Base-by-base conservation (phyloP, 768 basidiomycete species). In the Cystobasidiopsis lactophilus region DNA sequence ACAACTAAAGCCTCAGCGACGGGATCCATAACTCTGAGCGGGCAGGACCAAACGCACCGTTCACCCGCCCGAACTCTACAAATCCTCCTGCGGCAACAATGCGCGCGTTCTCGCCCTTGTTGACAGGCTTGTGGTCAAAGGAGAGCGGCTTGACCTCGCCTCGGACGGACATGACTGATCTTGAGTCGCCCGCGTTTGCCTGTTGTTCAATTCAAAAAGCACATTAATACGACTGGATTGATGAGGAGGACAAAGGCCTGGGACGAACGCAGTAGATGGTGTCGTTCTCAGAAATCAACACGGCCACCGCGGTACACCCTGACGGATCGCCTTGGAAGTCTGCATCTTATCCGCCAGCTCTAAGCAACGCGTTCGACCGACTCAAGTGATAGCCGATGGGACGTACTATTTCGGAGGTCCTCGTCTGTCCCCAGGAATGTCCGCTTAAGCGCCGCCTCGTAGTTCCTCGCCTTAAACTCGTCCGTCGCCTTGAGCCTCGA, bases 131-230 rank as follows among this genome's bases (percentile, higher is more conserved):
- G 67, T 98, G 93, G 66, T 98, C 93, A 62, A 76, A 80, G 62
- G 86, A 91, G 57, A 98, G 71, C 18, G 84, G 74, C 62, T 89
- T 84, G 16, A 77, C 89, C 61, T 79, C 75, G 2, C 93, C 93
- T 60, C 79, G 80, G 57, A 82, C 68, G 33, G 79, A 76, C 57
- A 98, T 71, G 24, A 98, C 85, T 19, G 82, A 79, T 61, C 93
- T 72, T 13, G 93, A 96, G 69, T 98, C 93, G 39, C 93, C 93
- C 23, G 93, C 85, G 66, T 98, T 98, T 23, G 93, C 93, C 91
- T 95, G 62, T 27, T 13, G 1, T 30, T 2, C 21, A 9, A 30
- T 27, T n/a, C n/a, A n/a, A n/a, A n/a, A n/a, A n/a, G n/a, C n/a
- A n/a, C n/a, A n/a, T n/a, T n/a, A n/a, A n/a, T n/a, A n/a, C n/a